Evolutionary conservation across 2,329 filamentous ascomycete genomes (phyloP), one percentile per base, ranked within the genome.

Genomic region (Arthroderma sp.): DNA sequence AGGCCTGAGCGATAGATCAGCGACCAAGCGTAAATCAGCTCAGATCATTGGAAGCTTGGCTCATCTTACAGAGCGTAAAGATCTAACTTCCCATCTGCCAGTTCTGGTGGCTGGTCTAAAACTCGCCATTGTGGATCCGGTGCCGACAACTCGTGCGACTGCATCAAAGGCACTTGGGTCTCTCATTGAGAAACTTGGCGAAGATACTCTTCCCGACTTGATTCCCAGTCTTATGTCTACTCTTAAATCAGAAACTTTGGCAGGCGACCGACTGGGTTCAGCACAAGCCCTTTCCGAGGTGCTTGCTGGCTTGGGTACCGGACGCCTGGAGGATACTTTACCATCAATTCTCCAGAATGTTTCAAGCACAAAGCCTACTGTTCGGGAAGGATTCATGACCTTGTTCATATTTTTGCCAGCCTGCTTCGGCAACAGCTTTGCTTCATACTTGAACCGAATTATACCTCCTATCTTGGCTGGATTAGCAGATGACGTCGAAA

Each of bases 341-440:
- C 93, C 91, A 34, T 95, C 89, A 8, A 94, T 98, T 55, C 68
- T 98, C 36, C 89, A 96, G 58, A 98, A 98, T 57, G 89, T 94
- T 52, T 81, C 86, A 54, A 96, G 89, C 56, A 78, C 82, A 53
- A 95, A 94, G 65, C 63, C 91, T 11, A 80, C 87, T 44, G 86
- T 98, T 51, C 81, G 91, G 56, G 91, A 98, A 71, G 91, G 91
- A 38, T 98, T 98, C 70, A 98, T 98, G 91, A 95, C 91, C 5
- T 75, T 98, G 36, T 98, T 98, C 67, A 96, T 98, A 53, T 98
- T 95, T 75, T 78, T 98, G 68, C 91, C 91, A 8, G 91, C 94
- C 43, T 98, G 91, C 68, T 98, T 98, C 57, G 91, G 91, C 57
- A 98, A 98, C 73, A 94, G 88, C 63, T 98, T 98, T 59, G 83